Conservation (phyloP, 2,329 filamentous ascomycete species). For the Metarhizium anisopliae region DNA sequence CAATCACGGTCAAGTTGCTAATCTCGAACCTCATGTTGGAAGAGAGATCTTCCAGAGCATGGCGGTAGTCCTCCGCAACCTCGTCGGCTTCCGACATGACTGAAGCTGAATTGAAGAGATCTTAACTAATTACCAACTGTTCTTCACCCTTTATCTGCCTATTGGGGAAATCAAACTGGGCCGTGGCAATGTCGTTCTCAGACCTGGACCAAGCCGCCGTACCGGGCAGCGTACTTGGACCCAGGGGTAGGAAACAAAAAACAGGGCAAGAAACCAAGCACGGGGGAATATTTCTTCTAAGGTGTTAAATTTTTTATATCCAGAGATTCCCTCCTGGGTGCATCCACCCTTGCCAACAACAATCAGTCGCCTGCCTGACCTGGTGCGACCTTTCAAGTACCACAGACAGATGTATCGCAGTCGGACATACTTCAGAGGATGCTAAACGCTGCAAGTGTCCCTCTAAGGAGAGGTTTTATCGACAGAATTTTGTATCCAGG, state of each 20-base stretch:
- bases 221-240: not conserved
- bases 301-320: constrained; percentile 4
- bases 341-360: not conserved
- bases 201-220: constrained; percentile 1
- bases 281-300: constrained; percentile 2
- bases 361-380: constrained; percentile 2
- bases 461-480: not conserved
- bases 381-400: constrained; percentile 1
- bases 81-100: constrained; percentile 59
- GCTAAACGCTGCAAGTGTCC: not conserved
- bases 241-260: not conserved
- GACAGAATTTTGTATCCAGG: not conserved
- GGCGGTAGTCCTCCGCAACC: constrained; percentile 90
- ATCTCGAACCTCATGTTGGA: constrained; percentile 92
- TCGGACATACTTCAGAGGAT: constrained; percentile 1
- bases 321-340: constrained; percentile 1
- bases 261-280: constrained; percentile 4
- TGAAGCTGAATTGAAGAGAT: constrained; percentile 11
- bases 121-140: constrained; percentile 1
- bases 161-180: not conserved
- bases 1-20: constrained; percentile 93
- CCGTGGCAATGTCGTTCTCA: constrained; percentile 3
- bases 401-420: not conserved
- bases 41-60: constrained; percentile 84
- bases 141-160: constrained; percentile 1